phyloP scores from a whole-genome alignment of 371 early-diverging fungal species.

The Basidiobolus heterosporus region DNA sequence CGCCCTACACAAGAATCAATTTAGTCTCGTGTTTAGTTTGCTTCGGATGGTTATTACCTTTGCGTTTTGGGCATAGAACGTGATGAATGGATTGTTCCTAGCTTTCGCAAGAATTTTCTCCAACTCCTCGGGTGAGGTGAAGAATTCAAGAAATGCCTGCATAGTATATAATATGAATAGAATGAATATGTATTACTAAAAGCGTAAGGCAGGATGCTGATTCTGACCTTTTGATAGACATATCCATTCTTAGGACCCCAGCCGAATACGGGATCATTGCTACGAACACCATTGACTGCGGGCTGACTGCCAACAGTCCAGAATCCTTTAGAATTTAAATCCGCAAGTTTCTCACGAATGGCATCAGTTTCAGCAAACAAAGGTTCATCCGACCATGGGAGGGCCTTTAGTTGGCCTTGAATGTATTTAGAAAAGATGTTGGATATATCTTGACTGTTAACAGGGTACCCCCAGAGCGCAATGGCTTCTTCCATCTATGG shows the following conservation, averaged over 20 bases:
- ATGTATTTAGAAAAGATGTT: constrained; percentile 60
- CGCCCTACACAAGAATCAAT: constrained; percentile 24
- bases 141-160: constrained; percentile 62
- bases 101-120: constrained; percentile 19
- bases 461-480: constrained; percentile 65
- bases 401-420: constrained; percentile 35
- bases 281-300: constrained; percentile 74
- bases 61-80: constrained; percentile 74
- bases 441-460: constrained; percentile 34
- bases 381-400: constrained; percentile 86
- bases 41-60: constrained; percentile 18
- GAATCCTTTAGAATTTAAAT: constrained; percentile 52
- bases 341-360: constrained; percentile 41
- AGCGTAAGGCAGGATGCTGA: background rate
- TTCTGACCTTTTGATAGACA: constrained; percentile 74
- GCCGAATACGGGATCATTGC: constrained; percentile 58
- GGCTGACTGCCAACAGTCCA: constrained; percentile 90
- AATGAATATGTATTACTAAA: background rate
- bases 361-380: constrained; percentile 57
- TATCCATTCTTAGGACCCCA: constrained; percentile 92
- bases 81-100: constrained; percentile 36
- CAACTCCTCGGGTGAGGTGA: constrained; percentile 34
- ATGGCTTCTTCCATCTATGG: constrained; percentile 15
- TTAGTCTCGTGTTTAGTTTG: background rate
- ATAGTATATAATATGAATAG: constrained; percentile 2